A percentile compares a stretch with the other conserved stretches of the same genome.
These are phyloP conservation scores for Fusarium mangiferae DNA, from an alignment of 2,329 filamentous ascomycete species.

Conservation along the genomic window DNA sequence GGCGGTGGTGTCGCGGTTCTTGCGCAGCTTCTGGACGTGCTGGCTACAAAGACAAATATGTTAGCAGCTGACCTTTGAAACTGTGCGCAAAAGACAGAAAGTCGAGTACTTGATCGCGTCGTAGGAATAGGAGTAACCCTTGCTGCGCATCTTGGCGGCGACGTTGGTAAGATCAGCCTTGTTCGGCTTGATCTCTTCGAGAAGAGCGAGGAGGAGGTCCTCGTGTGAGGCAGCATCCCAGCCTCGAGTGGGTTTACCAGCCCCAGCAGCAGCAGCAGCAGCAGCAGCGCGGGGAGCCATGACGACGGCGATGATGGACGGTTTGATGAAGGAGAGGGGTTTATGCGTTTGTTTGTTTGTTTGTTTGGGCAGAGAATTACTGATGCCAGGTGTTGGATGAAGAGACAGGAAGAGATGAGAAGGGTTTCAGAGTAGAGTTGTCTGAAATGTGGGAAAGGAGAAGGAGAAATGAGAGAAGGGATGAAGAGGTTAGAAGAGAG, in stretches of 20 bases:
- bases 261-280: slow-evolving; percentile 8
- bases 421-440: neutral
- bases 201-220: slow-evolving; percentile 51
- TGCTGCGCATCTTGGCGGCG: slow-evolving; percentile 44
- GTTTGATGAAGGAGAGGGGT: neutral
- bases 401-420: neutral
- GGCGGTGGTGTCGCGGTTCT: slow-evolving; percentile 45
- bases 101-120: slow-evolving; percentile 54
- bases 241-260: slow-evolving; percentile 41
- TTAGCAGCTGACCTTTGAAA: slow-evolving; percentile 20
- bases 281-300: slow-evolving; percentile 24
- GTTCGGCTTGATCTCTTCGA: slow-evolving; percentile 50
- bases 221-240: slow-evolving; percentile 53
- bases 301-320: neutral
- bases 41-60: slow-evolving; percentile 48
- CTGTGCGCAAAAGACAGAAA: neutral
- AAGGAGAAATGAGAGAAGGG: neutral
- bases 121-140: slow-evolving; percentile 53
- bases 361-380: neutral
- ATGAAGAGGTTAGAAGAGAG: neutral
- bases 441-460: neutral
- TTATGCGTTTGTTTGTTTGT: neutral
- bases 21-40: slow-evolving; percentile 59
- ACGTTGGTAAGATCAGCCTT: slow-evolving; percentile 48
- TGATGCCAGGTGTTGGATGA: neutral